These are phyloP conservation scores for Tulasnella sp. DNA, from an alignment of 768 basidiomycete species.

Conservation along the genomic window DNA sequence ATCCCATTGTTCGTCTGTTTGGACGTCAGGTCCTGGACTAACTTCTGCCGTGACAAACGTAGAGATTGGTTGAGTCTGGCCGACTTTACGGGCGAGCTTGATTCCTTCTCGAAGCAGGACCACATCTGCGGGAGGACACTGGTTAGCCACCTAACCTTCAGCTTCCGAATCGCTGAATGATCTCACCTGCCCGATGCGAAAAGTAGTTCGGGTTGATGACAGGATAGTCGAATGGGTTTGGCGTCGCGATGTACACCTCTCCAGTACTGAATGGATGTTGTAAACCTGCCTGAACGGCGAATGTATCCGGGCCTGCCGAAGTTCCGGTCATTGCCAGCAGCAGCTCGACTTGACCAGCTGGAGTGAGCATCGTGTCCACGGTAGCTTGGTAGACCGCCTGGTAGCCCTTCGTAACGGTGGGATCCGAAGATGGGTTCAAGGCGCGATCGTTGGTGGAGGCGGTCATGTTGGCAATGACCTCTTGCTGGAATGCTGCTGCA, in stretches of 20 bases:
- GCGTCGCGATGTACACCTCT: conserved; percentile 61
- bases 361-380: conserved; percentile 47
- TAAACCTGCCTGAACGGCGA: conserved; percentile 65
- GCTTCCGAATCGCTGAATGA: not conserved
- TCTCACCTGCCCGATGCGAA: conserved; percentile 55
- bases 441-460: conserved; percentile 48
- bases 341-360: conserved; percentile 62
- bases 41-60: conserved; percentile 52
- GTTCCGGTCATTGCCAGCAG: conserved; percentile 52
- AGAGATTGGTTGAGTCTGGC: conserved; percentile 56
- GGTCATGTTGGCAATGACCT: conserved; percentile 44
- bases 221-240: conserved; percentile 61
- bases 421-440: conserved; percentile 46
- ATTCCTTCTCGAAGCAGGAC: conserved; percentile 60
- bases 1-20: conserved; percentile 61
- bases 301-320: conserved; percentile 39
- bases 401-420: conserved; percentile 57
- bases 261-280: conserved; percentile 70
- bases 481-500: conserved; percentile 45
- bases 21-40: conserved; percentile 55
- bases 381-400: conserved; percentile 57
- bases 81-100: conserved; percentile 62
- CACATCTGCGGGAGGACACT: conserved; percentile 45
- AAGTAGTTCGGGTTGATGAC: conserved; percentile 70
- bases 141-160: too few species aligned